phyloP scores from a whole-genome alignment of 306 rosid species.

The Trifolium repens region DNA sequence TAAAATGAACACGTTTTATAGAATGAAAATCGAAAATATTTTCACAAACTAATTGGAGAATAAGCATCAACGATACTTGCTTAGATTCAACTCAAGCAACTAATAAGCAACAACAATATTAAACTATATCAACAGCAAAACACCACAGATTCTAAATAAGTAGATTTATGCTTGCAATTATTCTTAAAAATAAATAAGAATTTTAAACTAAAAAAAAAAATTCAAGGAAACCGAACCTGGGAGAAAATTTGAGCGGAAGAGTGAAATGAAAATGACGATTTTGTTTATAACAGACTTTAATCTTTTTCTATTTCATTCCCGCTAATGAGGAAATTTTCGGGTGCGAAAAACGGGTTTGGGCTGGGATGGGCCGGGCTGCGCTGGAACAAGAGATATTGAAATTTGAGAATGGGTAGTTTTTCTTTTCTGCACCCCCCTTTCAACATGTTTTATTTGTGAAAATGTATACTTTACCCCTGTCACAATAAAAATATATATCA shows the following conservation, averaged over 20 bases:
- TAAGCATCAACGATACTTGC: neutral
- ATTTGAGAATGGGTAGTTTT: neutral
- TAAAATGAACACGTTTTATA: too few relatives aligned
- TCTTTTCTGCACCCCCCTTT: too few relatives aligned
- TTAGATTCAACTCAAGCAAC: neutral
- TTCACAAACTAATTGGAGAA: too few relatives aligned
- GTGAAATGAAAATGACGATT: neutral
- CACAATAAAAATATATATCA: too few relatives aligned
- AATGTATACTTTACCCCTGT: too few relatives aligned
- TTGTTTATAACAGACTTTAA: neutral
- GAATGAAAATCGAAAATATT: too few relatives aligned
- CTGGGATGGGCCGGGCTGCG: neutral
- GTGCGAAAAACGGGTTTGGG: neutral
- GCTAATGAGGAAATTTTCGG: neutral
- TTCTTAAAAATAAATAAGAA: too few relatives aligned
- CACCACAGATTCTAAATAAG: neutral
- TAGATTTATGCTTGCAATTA: too few relatives aligned
- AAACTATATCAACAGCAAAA: neutral
- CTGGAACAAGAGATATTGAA: too few relatives aligned
- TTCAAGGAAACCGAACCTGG: neutral
- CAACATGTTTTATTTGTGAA: too few relatives aligned
- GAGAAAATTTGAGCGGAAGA: neutral
- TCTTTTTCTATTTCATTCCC: neutral
- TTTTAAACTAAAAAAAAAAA: too few relatives aligned
- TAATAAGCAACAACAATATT: neutral